A percentile compares a stretch with the other conserved stretches of the same genome.
phyloP scores from a whole-genome alignment of 192 early-diverging fungal genomes.

The Gonapodya sp. region DNA sequence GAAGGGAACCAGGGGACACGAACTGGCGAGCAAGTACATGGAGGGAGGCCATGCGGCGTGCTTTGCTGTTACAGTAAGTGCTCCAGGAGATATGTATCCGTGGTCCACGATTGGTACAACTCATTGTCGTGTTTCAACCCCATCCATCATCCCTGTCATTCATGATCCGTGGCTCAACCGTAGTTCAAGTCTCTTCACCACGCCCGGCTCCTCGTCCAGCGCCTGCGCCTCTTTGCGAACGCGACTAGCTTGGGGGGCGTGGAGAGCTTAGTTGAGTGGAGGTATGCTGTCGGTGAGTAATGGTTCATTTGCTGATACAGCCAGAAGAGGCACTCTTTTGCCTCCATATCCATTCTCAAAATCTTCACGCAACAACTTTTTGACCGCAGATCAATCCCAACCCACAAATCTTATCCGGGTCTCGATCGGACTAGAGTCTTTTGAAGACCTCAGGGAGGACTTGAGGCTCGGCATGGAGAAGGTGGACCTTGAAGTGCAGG shows the following conservation, averaged over 20 bases:
- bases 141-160: too few species aligned
- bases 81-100: background rate
- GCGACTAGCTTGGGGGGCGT: constrained; percentile 60
- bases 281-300: constrained; percentile 31
- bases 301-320: too few species aligned
- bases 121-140: too few species aligned
- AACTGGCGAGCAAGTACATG: background rate
- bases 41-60: background rate
- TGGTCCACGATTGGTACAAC: background rate
- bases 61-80: background rate
- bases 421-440: constrained; percentile 55
- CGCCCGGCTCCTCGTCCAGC: constrained; percentile 33
- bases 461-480: constrained; percentile 35
- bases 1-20: background rate
- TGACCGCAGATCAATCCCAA: background rate
- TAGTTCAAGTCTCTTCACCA: constrained; percentile 30
- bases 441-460: constrained; percentile 55
- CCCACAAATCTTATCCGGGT: constrained; percentile 36
- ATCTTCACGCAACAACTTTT: background rate
- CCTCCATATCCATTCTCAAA: too few species aligned
- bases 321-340: too few species aligned
- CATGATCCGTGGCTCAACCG: background rate
- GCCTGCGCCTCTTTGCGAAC: constrained; percentile 32
- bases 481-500: background rate
- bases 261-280: constrained; percentile 62